Evolutionary conservation across 495 filamentous ascomycete genomes (phyloP).

Genomic region (Massariosphaeria phaeospora): DNA sequence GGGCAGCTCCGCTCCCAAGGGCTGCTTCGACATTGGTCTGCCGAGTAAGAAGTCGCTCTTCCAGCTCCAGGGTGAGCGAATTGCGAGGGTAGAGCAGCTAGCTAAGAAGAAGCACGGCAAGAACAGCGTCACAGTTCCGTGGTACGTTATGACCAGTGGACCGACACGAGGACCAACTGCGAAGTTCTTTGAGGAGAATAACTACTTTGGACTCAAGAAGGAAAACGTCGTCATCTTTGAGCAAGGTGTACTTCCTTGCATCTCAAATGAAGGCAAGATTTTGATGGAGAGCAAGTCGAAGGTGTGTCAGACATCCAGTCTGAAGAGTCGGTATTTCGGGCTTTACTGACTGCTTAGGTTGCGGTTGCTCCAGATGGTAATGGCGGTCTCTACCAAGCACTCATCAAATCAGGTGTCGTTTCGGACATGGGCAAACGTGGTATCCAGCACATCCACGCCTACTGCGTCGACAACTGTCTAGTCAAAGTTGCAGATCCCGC

Average conservation of each 20-base stretch:
- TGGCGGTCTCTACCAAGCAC: slow-evolving; percentile 91
- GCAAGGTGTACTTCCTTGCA: slow-evolving; percentile 93
- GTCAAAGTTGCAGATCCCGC: slow-evolving; percentile 94
- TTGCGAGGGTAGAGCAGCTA: slow-evolving; percentile 76
- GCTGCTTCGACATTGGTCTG: slow-evolving; percentile 91
- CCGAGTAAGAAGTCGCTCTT: slow-evolving; percentile 91
- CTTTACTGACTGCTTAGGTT: slow-evolving; percentile 45
- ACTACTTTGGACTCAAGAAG: slow-evolving; percentile 81
- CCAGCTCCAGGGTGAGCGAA: slow-evolving; percentile 94
- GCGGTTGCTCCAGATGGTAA: slow-evolving; percentile 99
- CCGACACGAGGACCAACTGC: slow-evolving; percentile 91
- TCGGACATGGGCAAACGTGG: slow-evolving; percentile 83
- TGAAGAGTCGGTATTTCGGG: neutral
- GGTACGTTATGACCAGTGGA: slow-evolving; percentile 99
- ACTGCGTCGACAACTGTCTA: slow-evolving; percentile 99
- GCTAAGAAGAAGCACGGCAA: slow-evolving; percentile 67
- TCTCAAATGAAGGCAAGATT: slow-evolving; percentile 97
- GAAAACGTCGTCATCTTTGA: slow-evolving; percentile 92
- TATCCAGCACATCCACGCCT: slow-evolving; percentile 93
- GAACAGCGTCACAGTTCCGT: slow-evolving; percentile 68
- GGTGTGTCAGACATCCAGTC: slow-evolving; percentile 40
- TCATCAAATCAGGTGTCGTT: slow-evolving; percentile 75
- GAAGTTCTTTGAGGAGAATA: slow-evolving; percentile 83
- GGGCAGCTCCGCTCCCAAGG: slow-evolving; percentile 92
- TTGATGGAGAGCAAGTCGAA: slow-evolving; percentile 84